A percentile compares a stretch with the other conserved stretches of the same genome.
Conservation (phyloP, 2,329 filamentous ascomycete species). For the Reticulascus tulasneorum region DNA sequence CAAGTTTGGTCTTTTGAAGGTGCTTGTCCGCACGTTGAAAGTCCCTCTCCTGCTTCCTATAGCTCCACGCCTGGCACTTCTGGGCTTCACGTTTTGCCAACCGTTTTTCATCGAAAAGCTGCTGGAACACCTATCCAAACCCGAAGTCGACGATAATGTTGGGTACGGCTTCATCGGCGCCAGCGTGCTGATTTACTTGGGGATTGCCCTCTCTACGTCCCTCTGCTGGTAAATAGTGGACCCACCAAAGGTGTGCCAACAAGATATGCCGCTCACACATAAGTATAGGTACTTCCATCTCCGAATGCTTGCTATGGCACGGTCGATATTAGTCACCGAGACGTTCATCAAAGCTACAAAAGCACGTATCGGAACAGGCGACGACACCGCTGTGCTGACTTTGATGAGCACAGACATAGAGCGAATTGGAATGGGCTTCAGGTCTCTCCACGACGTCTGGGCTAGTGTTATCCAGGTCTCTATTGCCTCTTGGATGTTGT, state of each 20-base stretch:
- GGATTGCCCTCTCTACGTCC: constrained; percentile 33
- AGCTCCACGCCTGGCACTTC: constrained; percentile 23
- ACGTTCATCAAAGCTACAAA: constrained; percentile 30
- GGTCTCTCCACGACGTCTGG: constrained; percentile 36
- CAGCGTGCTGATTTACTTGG: constrained; percentile 31
- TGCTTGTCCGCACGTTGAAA: constrained; percentile 22
- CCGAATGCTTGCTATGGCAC: constrained; percentile 25
- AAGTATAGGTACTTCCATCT: constrained; percentile 36
- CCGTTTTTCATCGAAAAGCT: constrained; percentile 33
- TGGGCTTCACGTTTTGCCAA: constrained; percentile 32
- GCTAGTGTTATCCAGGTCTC: constrained; percentile 35
- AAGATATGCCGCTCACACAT: too few relatives aligned
- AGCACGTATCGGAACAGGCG: constrained; percentile 25
- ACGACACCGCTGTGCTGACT: constrained; percentile 38
- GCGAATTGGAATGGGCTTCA: constrained; percentile 29
- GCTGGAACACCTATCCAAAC: constrained; percentile 22
- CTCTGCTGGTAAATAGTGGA: too few relatives aligned
- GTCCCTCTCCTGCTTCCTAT: constrained; percentile 29
- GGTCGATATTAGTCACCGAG: constrained; percentile 26
- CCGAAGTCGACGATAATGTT: constrained; percentile 18
- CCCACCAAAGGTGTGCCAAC: too few relatives aligned
- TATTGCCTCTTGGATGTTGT: constrained; percentile 42
- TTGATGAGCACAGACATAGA: constrained; percentile 47
- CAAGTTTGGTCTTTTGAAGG: constrained; percentile 23
- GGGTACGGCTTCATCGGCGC: constrained; percentile 41